These are phyloP conservation scores for Lasiosphaeris hirsuta DNA, from an alignment of 495 filamentous ascomycete species.

Conservation along the genomic window DNA sequence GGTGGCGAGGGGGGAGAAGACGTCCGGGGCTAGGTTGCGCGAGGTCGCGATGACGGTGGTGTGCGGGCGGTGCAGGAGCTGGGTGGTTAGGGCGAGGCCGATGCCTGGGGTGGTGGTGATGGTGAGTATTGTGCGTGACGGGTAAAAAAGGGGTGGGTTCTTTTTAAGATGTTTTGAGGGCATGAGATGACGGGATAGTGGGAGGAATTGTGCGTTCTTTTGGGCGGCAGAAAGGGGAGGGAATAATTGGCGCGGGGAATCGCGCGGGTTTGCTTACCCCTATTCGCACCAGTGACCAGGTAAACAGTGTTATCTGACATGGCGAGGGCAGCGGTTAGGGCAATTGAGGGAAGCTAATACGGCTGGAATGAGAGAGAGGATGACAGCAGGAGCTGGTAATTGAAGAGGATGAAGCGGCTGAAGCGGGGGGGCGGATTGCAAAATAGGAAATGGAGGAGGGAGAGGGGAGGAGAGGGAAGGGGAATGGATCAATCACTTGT, in stretches of 20 bases:
- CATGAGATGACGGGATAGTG: neutral
- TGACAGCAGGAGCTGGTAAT: too few species aligned
- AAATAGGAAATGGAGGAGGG: too few species aligned
- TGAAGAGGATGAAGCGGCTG: too few species aligned
- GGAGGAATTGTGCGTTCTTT: too few species aligned
- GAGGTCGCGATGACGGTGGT: constrained; percentile 48
- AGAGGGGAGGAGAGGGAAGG: neutral
- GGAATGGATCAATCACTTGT: neutral
- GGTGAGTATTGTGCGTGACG: neutral
- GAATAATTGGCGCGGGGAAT: neutral
- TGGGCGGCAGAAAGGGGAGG: neutral
- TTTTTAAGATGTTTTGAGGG: too few species aligned
- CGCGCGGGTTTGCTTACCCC: constrained; percentile 19
- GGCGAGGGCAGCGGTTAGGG: neutral
- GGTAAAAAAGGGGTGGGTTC: neutral
- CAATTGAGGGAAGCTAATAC: neutral
- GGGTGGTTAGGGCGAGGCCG: constrained; percentile 39
- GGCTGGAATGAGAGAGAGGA: too few species aligned
- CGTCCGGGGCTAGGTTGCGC: constrained; percentile 32
- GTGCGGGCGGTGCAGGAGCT: constrained; percentile 41
- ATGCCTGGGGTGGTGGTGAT: constrained; percentile 36
- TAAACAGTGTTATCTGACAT: constrained; percentile 30
- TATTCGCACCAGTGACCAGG: constrained; percentile 42
- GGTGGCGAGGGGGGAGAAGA: constrained; percentile 25
- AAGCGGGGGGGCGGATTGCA: too few species aligned